phyloP scores from a whole-genome alignment of 176 grass and related monocot species.

The Typha latifolia region DNA sequence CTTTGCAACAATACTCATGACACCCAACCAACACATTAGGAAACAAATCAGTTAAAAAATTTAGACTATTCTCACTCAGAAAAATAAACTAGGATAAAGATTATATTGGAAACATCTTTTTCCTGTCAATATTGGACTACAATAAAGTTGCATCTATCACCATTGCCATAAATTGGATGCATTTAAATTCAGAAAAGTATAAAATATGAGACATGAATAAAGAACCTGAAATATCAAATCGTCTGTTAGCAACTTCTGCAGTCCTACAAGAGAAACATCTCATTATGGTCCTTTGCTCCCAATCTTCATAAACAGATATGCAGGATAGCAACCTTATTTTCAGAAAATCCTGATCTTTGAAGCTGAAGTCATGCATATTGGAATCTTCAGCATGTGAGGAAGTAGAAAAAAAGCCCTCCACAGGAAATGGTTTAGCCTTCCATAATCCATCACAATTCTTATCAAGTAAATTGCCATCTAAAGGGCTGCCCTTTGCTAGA shows the following conservation, averaged over 20 bases:
- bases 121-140: too few relatives aligned
- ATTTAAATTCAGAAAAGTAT: neutral
- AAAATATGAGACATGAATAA: neutral
- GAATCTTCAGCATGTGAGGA: neutral
- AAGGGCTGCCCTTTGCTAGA: neutral
- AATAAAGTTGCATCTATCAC: too few relatives aligned
- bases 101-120: too few relatives aligned
- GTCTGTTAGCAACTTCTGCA: neutral
- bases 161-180: neutral
- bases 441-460: neutral
- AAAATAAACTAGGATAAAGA: too few relatives aligned
- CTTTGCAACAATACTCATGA: too few relatives aligned
- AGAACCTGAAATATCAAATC: conserved; percentile 4
- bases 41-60: too few relatives aligned
- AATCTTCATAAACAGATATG: neutral
- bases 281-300: neutral
- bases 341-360: neutral
- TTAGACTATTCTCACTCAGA: too few relatives aligned
- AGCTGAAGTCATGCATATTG: neutral
- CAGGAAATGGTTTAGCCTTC: neutral
- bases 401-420: neutral
- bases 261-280: neutral
- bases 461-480: neutral
- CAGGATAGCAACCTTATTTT: neutral
- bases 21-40: too few relatives aligned